Percentiles rank a stretch among this genome's conserved stretches.
phyloP scores from a whole-genome alignment of 768 basidiomycete species.

The Lactarius evosmus region DNA sequence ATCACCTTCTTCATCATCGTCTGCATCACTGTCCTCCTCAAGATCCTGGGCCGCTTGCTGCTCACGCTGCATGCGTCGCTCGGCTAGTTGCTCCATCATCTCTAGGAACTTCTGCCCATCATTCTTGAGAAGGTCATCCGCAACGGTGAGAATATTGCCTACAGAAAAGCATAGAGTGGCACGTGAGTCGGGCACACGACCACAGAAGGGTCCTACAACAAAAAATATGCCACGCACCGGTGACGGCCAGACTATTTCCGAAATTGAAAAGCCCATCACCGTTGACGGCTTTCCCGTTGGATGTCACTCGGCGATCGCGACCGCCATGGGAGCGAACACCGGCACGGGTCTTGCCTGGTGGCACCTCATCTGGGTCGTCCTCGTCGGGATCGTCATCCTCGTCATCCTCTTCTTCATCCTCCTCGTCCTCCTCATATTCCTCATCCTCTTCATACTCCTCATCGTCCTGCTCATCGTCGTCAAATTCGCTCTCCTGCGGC shows the following conservation, averaged over 20 bases:
- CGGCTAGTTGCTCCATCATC: constrained; percentile 99
- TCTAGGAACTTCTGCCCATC: constrained; percentile 99
- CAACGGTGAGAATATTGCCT: constrained; percentile 96
- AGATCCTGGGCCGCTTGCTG: constrained; percentile 53
- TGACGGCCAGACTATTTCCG: constrained; percentile 78
- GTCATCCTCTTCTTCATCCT: constrained; percentile 68
- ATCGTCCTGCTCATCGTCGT: constrained; percentile 61
- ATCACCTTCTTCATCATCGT: constrained; percentile 48
- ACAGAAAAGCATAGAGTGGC: constrained; percentile 45
- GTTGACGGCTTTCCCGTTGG: constrained; percentile 47
- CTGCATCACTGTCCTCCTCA: constrained; percentile 47
- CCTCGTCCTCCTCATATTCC: constrained; percentile 53
- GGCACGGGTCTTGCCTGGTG: constrained; percentile 31
- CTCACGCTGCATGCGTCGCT: constrained; percentile 89
- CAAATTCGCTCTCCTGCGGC: constrained; percentile 56
- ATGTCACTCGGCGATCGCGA: constrained; percentile 32
- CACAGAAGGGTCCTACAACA: constrained; percentile 22
- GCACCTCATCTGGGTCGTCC: constrained; percentile 44
- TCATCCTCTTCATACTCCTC: constrained; percentile 54
- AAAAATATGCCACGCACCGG: constrained; percentile 48
- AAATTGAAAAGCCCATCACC: constrained; percentile 76
- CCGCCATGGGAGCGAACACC: constrained; percentile 31
- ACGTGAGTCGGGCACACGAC: constrained; percentile 23
- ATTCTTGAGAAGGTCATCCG: constrained; percentile 97
- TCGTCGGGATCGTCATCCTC: constrained; percentile 69